phyloP scores from a whole-genome alignment of 2,329 filamentous ascomycete species.

The Acarospora socialis region DNA sequence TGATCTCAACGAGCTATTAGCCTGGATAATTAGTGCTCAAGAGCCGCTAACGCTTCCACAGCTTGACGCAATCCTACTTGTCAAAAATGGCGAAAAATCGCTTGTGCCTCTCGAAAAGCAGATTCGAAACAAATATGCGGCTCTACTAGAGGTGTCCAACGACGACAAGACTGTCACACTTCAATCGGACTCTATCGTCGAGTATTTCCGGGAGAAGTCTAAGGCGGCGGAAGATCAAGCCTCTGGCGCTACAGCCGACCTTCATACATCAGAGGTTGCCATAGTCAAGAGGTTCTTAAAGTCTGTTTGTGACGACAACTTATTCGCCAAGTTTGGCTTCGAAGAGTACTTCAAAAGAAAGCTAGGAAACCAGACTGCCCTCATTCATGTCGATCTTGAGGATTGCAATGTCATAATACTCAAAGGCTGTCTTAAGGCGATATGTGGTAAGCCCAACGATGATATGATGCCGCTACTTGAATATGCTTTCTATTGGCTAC shows the following conservation, averaged over 20 bases:
- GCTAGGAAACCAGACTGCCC: slow-evolving; percentile 12
- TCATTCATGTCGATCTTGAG: slow-evolving; percentile 15
- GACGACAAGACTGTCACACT: slow-evolving; percentile 10
- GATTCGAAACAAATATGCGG: slow-evolving; percentile 16
- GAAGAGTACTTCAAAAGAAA: slow-evolving; percentile 18
- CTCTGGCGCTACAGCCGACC: slow-evolving; percentile 9
- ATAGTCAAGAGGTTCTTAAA: slow-evolving; percentile 17
- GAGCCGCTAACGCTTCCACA: slow-evolving; percentile 12
- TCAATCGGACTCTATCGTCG: slow-evolving; percentile 16
- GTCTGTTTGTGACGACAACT: slow-evolving; percentile 16
- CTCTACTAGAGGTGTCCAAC: slow-evolving; percentile 13
- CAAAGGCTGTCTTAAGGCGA: slow-evolving; percentile 7
- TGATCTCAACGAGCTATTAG: slow-evolving; percentile 19
- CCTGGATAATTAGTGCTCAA: slow-evolving; percentile 16
- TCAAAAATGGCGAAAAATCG: slow-evolving; percentile 16
- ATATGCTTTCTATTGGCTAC: too few relatives aligned
- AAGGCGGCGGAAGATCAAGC: too few relatives aligned
- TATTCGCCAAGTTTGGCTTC: slow-evolving; percentile 18
- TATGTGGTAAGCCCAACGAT: slow-evolving; percentile 3
- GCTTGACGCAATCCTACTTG: slow-evolving; percentile 15
- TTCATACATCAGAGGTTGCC: slow-evolving; percentile 15
- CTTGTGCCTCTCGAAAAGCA: slow-evolving; percentile 15
- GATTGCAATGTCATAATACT: slow-evolving; percentile 9
- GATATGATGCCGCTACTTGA: slow-evolving; percentile 3
- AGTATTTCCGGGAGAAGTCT: too few relatives aligned